Conservation (phyloP, 164 flowering plant genomes). For the Magnolia sinica region DNA sequence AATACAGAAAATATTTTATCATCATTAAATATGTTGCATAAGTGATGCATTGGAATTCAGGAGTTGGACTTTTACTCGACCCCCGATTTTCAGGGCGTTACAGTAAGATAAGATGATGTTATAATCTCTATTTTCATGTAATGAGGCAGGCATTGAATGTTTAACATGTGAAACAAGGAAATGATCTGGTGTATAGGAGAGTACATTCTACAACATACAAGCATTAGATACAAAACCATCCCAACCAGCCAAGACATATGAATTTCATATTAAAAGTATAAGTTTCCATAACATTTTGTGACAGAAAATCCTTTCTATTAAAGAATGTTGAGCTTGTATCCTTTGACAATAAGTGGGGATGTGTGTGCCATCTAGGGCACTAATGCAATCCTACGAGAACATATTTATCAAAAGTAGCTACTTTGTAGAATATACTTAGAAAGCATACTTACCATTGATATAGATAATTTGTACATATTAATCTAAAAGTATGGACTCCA, state of each 20-base stretch:
- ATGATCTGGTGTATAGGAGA: constrained; percentile 22
- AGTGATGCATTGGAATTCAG: too few species aligned
- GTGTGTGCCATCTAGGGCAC: constrained; percentile 7
- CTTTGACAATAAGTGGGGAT: neutral
- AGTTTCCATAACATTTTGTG: constrained; percentile 14
- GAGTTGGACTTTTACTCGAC: too few species aligned
- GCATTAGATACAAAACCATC: constrained; percentile 10
- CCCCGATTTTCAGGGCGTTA: too few species aligned
- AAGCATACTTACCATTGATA: too few species aligned
- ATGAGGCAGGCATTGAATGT: neutral
- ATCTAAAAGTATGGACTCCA: too few species aligned
- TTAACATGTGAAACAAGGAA: constrained; percentile 45
- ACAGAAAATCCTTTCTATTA: constrained; percentile 4
- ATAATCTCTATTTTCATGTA: neutral
- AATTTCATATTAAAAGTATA: constrained; percentile 10
- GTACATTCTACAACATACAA: neutral
- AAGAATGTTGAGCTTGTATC: neutral
- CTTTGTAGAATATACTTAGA: too few species aligned
- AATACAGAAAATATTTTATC: too few species aligned
- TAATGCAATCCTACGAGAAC: constrained; percentile 6
- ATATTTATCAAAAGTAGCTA: neutral
- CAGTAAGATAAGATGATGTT: neutral
- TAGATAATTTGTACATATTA: too few species aligned
- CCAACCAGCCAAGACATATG: constrained; percentile 15
- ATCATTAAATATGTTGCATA: too few species aligned